Conservation (phyloP, 768 basidiomycete genomes). For the Tylopilus rubrobrunneus region DNA sequence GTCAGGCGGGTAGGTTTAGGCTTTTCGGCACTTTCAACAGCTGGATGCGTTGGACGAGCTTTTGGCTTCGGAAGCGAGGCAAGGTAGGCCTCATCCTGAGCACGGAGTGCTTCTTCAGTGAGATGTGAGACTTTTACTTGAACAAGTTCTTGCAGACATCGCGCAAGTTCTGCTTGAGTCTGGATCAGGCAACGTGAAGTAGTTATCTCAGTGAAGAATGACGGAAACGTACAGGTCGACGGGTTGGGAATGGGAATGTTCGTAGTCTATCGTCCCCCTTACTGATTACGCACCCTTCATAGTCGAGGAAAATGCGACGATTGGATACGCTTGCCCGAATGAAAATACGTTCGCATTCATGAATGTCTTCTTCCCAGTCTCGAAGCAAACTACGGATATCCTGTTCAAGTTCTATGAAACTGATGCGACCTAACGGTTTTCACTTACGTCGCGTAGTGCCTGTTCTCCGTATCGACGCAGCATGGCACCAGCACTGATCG, state of each 20-base stretch:
- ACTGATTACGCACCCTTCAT: conserved; percentile 70
- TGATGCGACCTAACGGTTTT: background rate
- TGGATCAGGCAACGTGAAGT: conserved; percentile 27
- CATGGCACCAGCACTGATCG: conserved; percentile 91
- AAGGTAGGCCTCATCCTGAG: conserved; percentile 85
- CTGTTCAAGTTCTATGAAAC: conserved; percentile 33
- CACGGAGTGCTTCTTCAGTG: conserved; percentile 78
- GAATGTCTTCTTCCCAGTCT: conserved; percentile 87
- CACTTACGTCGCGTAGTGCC: conserved; percentile 77
- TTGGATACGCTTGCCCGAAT: conserved; percentile 88
- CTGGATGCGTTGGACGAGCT: conserved; percentile 38
- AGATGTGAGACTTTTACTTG: conserved; percentile 82
- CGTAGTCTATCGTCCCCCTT: conserved; percentile 83
- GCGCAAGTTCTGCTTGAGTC: conserved; percentile 87
- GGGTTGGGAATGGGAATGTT: conserved; percentile 94
- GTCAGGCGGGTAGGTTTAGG: conserved; percentile 57
- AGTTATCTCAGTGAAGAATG: background rate
- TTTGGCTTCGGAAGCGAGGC: conserved; percentile 86
- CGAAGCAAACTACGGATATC: conserved; percentile 82
- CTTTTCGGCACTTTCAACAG: conserved; percentile 38
- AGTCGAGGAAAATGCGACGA: conserved; percentile 85
- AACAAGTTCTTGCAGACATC: conserved; percentile 84
- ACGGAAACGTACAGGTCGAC: conserved; percentile 68
- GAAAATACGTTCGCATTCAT: conserved; percentile 86
- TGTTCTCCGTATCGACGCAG: conserved; percentile 95